A percentile compares a stretch with the other conserved stretches of the same genome.
These are phyloP conservation scores for Labyrinthula sp. DNA, from an alignment of 352 stramenopile species.

Conservation along the genomic window DNA sequence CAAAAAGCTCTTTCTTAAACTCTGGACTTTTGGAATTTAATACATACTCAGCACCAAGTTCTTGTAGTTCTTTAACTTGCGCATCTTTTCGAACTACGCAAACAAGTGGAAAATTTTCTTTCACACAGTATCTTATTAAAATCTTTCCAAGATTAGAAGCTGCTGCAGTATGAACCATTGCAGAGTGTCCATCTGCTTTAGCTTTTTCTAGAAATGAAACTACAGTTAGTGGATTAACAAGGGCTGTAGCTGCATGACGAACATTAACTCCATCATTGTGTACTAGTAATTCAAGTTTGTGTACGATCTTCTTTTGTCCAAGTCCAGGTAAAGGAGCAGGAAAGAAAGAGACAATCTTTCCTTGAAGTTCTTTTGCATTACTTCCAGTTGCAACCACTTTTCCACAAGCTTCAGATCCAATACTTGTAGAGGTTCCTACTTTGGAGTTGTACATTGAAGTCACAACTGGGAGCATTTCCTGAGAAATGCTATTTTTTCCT, in stretches of 20 bases:
- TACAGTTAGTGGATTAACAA: slow-evolving; percentile 32
- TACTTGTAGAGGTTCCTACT: too few relatives aligned
- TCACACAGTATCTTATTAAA: slow-evolving; percentile 20
- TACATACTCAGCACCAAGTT: slow-evolving; percentile 28
- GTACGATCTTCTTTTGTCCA: too few relatives aligned
- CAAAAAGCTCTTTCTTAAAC: slow-evolving; percentile 15
- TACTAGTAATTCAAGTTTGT: too few relatives aligned
- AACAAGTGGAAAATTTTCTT: slow-evolving; percentile 23
- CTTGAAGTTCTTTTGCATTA: too few relatives aligned
- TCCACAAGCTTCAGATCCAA: too few relatives aligned
- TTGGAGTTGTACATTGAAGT: too few relatives aligned
- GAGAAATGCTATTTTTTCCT: too few relatives aligned
- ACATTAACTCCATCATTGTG: too few relatives aligned
- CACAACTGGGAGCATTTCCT: too few relatives aligned
- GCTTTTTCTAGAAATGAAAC: slow-evolving; percentile 32
- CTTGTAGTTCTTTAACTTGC: slow-evolving; percentile 29
- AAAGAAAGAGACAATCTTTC: too few relatives aligned
- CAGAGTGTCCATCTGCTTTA: slow-evolving; percentile 24
- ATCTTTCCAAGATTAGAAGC: slow-evolving; percentile 31
- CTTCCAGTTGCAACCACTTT: too few relatives aligned
- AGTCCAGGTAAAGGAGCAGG: too few relatives aligned
- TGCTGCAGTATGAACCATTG: slow-evolving; percentile 32
- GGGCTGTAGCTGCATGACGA: slow-evolving; percentile 22
- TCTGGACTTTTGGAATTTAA: slow-evolving; percentile 25
- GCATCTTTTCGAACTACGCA: slow-evolving; percentile 32